Conservation (phyloP, 2,329 filamentous ascomycete species). For the Acrocalymma vagum region DNA sequence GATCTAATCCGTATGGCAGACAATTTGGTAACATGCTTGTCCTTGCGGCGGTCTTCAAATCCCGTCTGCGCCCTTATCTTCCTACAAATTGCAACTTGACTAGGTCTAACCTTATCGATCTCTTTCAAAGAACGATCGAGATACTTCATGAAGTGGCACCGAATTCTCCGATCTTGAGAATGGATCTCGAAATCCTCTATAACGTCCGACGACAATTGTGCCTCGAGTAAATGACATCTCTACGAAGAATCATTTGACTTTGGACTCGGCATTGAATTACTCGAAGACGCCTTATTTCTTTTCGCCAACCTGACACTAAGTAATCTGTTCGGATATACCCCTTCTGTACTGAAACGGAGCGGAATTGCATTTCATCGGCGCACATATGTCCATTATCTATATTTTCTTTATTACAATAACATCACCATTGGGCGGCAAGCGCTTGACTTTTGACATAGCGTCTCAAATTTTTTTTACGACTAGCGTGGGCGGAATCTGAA, state of each 20-base stretch:
- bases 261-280: not conserved
- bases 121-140: slow-evolving; percentile 67
- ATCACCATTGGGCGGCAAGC: slow-evolving; percentile 26
- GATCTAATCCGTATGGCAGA: slow-evolving; percentile 54
- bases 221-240: slow-evolving; percentile 13
- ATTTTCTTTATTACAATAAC: slow-evolving; percentile 2
- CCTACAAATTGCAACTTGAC: slow-evolving; percentile 33
- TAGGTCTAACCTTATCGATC: slow-evolving; percentile 28
- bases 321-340: slow-evolving; percentile 5
- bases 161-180: slow-evolving; percentile 76
- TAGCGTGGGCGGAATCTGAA: too few species aligned
- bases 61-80: slow-evolving; percentile 52
- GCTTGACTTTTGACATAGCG: slow-evolving; percentile 16
- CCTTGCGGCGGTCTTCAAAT: slow-evolving; percentile 81
- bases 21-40: slow-evolving; percentile 98
- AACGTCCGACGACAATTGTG: slow-evolving; percentile 41
- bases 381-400: not conserved
- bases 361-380: not conserved
- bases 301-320: not conserved
- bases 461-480: slow-evolving; percentile 3
- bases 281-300: not conserved
- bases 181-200: slow-evolving; percentile 77
- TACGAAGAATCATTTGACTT: not conserved
- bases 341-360: slow-evolving; percentile 1
- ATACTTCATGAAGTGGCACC: slow-evolving; percentile 76